Evolutionary conservation across 805 yeast genomes (phyloP).

Genomic region (Phaffomyces opuntiae): DNA sequence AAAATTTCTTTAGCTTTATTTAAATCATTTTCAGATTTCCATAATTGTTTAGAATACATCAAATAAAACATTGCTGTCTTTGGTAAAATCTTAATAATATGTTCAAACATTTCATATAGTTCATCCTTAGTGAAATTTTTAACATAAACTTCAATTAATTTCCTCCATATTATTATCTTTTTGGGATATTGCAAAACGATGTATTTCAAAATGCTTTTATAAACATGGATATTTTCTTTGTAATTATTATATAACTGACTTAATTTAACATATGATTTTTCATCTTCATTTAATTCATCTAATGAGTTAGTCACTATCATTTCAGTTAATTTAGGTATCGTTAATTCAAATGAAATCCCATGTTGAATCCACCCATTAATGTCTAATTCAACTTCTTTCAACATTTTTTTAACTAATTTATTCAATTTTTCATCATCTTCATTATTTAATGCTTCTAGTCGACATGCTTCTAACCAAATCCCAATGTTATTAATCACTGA

Average conservation of each 20-base stretch:
- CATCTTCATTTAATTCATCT: constrained; percentile 17
- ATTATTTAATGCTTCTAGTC: constrained; percentile 51
- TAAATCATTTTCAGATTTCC: constrained; percentile 41
- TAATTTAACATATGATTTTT: constrained; percentile 20
- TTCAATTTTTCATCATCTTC: constrained; percentile 37
- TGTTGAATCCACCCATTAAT: constrained; percentile 47
- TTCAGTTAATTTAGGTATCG: constrained; percentile 39
- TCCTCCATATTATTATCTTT: constrained; percentile 41
- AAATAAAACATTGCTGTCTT: constrained; percentile 45
- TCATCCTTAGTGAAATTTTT: constrained; percentile 20
- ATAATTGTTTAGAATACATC: constrained; percentile 67
- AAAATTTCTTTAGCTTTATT: constrained; percentile 49
- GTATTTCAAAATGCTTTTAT: constrained; percentile 38
- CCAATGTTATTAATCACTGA: constrained; percentile 37
- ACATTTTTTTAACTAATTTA: constrained; percentile 43
- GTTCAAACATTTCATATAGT: constrained; percentile 42
- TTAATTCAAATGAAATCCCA: constrained; percentile 50
- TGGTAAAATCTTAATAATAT: constrained; percentile 46
- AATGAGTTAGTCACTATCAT: constrained; percentile 44
- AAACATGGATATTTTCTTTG: constrained; percentile 14
- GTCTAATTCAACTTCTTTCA: constrained; percentile 32
- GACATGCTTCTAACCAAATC: constrained; percentile 66
- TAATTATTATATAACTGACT: constrained; percentile 20
- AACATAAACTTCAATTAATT: constrained; percentile 33
- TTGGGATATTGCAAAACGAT: constrained; percentile 42